Base-by-base conservation (phyloP, 169 alveolate genomes). In the Cryptosporidium canis region DNA sequence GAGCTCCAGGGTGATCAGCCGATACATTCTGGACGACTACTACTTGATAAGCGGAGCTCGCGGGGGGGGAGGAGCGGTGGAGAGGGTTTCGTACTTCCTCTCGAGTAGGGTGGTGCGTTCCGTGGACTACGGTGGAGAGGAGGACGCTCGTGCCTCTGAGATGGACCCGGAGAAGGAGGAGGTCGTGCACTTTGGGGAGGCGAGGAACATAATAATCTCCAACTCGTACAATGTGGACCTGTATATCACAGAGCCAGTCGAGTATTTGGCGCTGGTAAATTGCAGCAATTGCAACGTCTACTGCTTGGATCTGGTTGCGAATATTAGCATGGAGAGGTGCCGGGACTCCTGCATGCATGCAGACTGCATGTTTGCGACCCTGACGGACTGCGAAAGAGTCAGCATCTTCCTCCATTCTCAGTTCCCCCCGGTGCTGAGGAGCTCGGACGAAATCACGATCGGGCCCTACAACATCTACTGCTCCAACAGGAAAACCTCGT, bases 381-480 rank as follows among this genome's bases (percentile, higher is more conserved):
- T 71, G 9, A 21, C 9, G 11, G 12, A 18, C 8, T 71, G 85
- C 37, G 29, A 18, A 7, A 51, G 39, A 39, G 21, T 48, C 24
- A 31, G 27, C 33, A 48, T 71, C 18, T 71, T 71, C 24, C 31
- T 71, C 14, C 85, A 71, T 29, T 51, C 67, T 35, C 85, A 71
- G 51, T 71, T 71, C 27, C 53, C 85, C 12, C 85, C 85, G n/a
- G 16, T 55, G 12, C 58, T 71, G 29, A 51, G 11, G 31, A 55
- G 33, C 21, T 71, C 70, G 18, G 35, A 51, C 35, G 43, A 55
- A 18, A 55, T 71, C 33, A 14, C 16, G 21, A 7, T 71, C 4
- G 85, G 85, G n/a, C 85, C 85, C n/a, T 71, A 48, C 47, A 71
- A 71, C 21, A 55, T 71, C 24, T 53, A 71, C 55, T 51, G 70